A percentile compares a stretch with the other conserved stretches of the same genome.
Conservation (phyloP, 148 eudicot genomes). For the Rhododendron ovatum region DNA sequence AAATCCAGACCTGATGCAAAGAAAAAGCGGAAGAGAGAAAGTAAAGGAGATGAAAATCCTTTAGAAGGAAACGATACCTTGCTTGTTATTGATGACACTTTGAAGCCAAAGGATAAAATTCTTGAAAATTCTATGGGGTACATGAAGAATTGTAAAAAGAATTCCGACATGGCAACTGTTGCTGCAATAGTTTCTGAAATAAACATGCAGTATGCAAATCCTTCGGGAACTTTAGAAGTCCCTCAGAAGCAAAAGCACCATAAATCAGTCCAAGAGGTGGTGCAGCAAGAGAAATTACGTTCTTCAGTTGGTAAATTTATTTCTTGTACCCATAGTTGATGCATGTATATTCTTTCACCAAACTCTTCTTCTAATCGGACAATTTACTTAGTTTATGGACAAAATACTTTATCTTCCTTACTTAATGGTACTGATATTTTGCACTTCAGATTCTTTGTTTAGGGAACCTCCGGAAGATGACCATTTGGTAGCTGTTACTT, state of each 20-base stretch:
- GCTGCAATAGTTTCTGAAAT: constrained; percentile 7
- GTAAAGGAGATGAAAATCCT: constrained; percentile 13
- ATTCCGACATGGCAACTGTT: constrained; percentile 8
- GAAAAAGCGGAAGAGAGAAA: constrained; percentile 28
- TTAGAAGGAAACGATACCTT: constrained; percentile 9
- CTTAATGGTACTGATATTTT: constrained; percentile 1
- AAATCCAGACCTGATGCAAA: constrained; percentile 9
- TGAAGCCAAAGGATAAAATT: not conserved
- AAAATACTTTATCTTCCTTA: not conserved
- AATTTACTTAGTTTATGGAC: not conserved
- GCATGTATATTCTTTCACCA: not conserved
- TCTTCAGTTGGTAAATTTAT: constrained; percentile 15
- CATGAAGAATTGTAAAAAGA: constrained; percentile 13
- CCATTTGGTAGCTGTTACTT: constrained; percentile 4
- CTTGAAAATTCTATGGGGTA: constrained; percentile 7
- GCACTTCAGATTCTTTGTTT: constrained; percentile 11
- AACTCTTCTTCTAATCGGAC: not conserved
- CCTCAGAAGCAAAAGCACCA: not conserved
- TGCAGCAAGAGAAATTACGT: not conserved
- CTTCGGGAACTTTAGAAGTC: not conserved
- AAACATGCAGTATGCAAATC: constrained; percentile 6
- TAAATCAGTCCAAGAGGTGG: constrained; percentile 11
- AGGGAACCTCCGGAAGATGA: constrained; percentile 10
- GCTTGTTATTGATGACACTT: constrained; percentile 3
- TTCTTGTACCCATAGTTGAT: not conserved